Base-by-base conservation (phyloP, 495 filamentous ascomycete species). In the Jackrogersella minutella region DNA sequence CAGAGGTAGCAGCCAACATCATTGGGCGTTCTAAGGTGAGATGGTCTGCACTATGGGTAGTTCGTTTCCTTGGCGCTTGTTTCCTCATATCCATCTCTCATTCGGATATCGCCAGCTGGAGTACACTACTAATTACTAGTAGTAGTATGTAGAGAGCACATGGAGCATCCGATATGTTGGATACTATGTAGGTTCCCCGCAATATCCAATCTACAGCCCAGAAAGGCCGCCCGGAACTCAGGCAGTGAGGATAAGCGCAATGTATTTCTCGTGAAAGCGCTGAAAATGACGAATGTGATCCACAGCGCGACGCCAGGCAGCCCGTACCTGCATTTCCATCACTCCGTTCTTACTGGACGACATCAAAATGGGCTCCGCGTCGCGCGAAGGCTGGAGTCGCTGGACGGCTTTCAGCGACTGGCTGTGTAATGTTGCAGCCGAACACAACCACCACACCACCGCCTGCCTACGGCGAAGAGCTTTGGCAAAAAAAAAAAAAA, bases 381-480 rank as follows among this genome's bases (percentile, higher is more conserved):
- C 68, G 62, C 68, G 68, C 68, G 63, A 66, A 33, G 68, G 68
- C 68, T 70, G n/a, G n/a, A n/a, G n/a, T n/a, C n/a, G n/a, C n/a
- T n/a, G 63, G 53, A 74, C 57, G 66, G 72, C 60, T 55, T 65
- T 64, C 69, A 62, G 72, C 56, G 64, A 68, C 70, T 73, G 70
- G 70, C 70, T 74, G 70, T 74, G 70, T 61, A 66, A 74, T 70
- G 70, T 74, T 71, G 72, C 70, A 74, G 67, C 70, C 70, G 72
- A 72, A 53, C 61, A 65, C 58, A 52, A 64, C 64, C 51, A 69
- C 57, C 43, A n/a, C n/a, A 57, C 46, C 53, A 53, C 33, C 28
- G 36, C 43, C 62, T 39, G 30, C 36, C 24, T 30, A 40, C 36
- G 46, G 17, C 47, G 61, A 47, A n/a, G 62, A 58, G 69, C 66